Conservation (phyloP, 1,284 basidiomycete species). For the Ceratobasidium sp. region DNA sequence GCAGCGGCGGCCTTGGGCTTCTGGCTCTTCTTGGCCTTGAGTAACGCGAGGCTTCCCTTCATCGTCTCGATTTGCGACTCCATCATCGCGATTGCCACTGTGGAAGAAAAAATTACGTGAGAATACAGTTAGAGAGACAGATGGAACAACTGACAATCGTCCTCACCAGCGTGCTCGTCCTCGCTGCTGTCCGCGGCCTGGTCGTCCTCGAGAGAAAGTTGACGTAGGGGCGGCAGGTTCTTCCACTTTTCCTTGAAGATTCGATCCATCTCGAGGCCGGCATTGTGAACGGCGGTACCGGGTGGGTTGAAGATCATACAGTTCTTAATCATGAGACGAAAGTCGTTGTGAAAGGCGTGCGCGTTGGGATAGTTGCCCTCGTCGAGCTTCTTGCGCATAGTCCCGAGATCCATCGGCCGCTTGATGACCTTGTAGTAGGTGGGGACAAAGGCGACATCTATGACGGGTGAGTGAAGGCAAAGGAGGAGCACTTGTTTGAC, state of each 20-base stretch:
- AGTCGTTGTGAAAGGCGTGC: conserved; percentile 87
- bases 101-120: conserved; percentile 25
- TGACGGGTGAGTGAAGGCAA: not conserved
- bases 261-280: conserved; percentile 83
- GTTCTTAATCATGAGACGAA: conserved; percentile 94
- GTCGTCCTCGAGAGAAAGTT: conserved; percentile 59
- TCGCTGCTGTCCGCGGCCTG: conserved; percentile 65
- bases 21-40: conserved; percentile 68
- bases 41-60: conserved; percentile 70
- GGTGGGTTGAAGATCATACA: conserved; percentile 93
- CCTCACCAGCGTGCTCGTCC: conserved; percentile 59
- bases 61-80: conserved; percentile 81
- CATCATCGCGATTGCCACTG: conserved; percentile 76
- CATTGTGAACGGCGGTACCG: conserved; percentile 86
- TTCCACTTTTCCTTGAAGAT: conserved; percentile 95
- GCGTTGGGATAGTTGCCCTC: conserved; percentile 79
- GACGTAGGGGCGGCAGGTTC: conserved; percentile 73
- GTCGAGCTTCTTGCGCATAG: conserved; percentile 87
- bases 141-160: conserved; percentile 6
- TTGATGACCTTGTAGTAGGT: conserved; percentile 90
- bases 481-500: conserved; percentile 55
- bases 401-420: conserved; percentile 92
- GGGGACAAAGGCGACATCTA: conserved; percentile 65
- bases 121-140: not conserved
- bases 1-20: conserved; percentile 62